These are phyloP conservation scores for Citrus sp. DNA, from an alignment of 345 rosid species.

Conservation along the genomic window DNA sequence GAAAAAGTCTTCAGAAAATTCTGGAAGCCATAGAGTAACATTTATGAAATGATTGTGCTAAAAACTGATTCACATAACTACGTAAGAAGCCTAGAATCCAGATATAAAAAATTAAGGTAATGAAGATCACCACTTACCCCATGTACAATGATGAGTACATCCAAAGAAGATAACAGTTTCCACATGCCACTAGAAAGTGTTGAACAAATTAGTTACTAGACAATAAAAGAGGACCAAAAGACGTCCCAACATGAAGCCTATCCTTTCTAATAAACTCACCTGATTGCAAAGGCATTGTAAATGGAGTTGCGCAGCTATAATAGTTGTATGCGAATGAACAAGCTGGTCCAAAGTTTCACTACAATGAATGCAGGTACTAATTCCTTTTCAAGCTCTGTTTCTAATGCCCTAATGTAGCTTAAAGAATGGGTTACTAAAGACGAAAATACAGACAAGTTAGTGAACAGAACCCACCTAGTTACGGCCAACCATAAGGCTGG, in stretches of 20 bases:
- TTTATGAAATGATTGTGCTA: neutral
- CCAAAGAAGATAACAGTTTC: constrained; percentile 74
- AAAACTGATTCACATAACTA: constrained; percentile 1
- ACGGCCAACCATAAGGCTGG: too few species aligned
- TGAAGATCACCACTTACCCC: constrained; percentile 58
- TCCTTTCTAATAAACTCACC: too few species aligned
- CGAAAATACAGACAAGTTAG: too few species aligned
- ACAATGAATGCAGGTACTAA: too few species aligned
- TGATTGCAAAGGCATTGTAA: too few species aligned
- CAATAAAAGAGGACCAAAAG: neutral
- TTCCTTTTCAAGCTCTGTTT: too few species aligned
- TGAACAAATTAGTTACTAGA: constrained; percentile 8
- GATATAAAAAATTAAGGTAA: neutral
- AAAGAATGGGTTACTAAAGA: too few species aligned
- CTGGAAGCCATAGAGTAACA: too few species aligned
- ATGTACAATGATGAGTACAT: constrained; percentile 74
- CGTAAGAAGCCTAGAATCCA: neutral
- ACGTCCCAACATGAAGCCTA: neutral
- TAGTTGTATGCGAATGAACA: neutral
- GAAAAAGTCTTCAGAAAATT: too few species aligned
- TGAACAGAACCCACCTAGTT: too few species aligned
- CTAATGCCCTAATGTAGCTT: too few species aligned
- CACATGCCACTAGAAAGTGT: constrained; percentile 44
- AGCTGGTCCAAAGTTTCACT: neutral
- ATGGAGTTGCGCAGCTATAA: constrained; percentile 1